Conservation (phyloP, 2,329 filamentous ascomycete species). For the Sporothrix humicola region DNA sequence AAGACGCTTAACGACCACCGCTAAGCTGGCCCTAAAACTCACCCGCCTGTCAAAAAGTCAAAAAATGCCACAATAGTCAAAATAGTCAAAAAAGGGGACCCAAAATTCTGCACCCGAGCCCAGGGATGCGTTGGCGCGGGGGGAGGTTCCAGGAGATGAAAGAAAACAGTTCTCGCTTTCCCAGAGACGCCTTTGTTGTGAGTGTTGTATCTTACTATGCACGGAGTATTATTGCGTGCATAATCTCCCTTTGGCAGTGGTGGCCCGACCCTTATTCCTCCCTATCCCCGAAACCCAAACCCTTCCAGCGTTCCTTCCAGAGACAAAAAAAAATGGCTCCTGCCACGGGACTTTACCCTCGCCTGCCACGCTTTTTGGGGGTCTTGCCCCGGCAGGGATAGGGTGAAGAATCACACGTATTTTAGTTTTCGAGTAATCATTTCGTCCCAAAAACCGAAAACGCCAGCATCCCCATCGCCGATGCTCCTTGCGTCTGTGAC, state of each 20-base stretch:
- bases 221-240: background rate
- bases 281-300: background rate
- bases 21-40: background rate
- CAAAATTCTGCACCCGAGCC: constrained; percentile 13
- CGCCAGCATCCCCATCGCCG: constrained; percentile 18
- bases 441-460: background rate
- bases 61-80: background rate
- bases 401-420: background rate
- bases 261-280: background rate
- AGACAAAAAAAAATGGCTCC: no score
- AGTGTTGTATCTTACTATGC: background rate
- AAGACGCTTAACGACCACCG: background rate
- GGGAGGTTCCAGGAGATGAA: background rate
- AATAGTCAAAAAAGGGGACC: no score
- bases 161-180: background rate
- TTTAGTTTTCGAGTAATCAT: background rate
- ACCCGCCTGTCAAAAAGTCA: constrained; percentile 9
- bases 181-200: background rate
- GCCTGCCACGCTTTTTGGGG: background rate
- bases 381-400: constrained; percentile 1
- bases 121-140: constrained; percentile 16
- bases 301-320: no score
- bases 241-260: background rate
- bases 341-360: background rate
- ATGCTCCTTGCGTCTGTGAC: constrained; percentile 9